Percentiles rank a stretch among this genome's conserved stretches.
Conservation (phyloP, 2,329 filamentous ascomycete species). For the Didymella segeticola region DNA sequence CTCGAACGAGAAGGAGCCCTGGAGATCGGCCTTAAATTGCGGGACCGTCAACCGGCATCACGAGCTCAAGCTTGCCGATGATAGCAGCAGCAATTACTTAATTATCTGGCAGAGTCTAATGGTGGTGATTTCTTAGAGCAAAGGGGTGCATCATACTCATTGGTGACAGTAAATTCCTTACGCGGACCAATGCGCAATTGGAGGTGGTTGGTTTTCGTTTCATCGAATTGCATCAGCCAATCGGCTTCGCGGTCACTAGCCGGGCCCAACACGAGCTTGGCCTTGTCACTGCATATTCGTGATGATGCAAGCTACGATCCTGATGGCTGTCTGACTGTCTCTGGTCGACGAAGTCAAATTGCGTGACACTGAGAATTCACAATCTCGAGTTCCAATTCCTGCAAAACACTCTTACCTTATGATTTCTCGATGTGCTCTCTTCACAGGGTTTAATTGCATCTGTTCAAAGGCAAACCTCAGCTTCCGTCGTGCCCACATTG, state of each 20-base stretch:
- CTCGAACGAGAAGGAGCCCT: conserved; percentile 37
- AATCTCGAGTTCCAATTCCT: background rate
- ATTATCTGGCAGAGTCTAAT: background rate
- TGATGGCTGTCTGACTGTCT: background rate
- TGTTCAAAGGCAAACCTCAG: background rate
- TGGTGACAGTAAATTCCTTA: background rate
- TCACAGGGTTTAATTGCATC: background rate
- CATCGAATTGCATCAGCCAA: conserved; percentile 1
- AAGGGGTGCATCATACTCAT: background rate
- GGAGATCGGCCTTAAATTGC: conserved; percentile 23
- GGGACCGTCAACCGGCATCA: conserved; percentile 17
- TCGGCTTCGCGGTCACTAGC: background rate
- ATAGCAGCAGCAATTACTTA: background rate
- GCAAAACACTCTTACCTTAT: background rate
- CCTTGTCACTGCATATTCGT: background rate
- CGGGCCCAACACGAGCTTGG: background rate
- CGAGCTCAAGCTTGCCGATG: background rate
- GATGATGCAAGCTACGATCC: conserved; percentile 4
- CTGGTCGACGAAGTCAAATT: background rate
- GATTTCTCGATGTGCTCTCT: background rate
- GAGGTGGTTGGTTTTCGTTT: background rate
- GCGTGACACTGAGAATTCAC: background rate
- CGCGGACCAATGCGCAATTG: background rate
- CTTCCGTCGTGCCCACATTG: background rate
- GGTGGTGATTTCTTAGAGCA: background rate